These are phyloP conservation scores for Euphorbia schlechtendalii DNA, from an alignment of 441 rosid genomes.

Conservation along the genomic window DNA sequence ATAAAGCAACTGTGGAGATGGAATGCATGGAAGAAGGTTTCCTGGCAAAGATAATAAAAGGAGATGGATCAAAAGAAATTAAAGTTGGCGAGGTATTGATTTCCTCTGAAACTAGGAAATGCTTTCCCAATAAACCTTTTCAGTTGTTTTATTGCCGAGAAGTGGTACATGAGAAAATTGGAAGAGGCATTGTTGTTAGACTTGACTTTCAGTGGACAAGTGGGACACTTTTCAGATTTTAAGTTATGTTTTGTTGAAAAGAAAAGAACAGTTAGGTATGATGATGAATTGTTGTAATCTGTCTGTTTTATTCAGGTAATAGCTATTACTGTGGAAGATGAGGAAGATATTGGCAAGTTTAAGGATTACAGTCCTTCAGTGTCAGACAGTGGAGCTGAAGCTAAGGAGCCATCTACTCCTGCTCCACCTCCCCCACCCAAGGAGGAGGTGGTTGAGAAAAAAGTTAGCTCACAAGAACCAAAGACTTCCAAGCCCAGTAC, in stretches of 20 bases:
- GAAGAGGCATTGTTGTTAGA: constrained; percentile 1
- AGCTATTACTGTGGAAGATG: constrained; percentile 89
- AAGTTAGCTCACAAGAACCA: constrained; percentile 51
- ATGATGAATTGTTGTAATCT: background rate
- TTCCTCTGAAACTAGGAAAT: constrained; percentile 9
- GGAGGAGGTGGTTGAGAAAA: constrained; percentile 53
- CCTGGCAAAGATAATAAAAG: constrained; percentile 86
- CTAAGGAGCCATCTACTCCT: constrained; percentile 43
- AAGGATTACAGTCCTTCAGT: constrained; percentile 75
- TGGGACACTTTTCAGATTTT: background rate
- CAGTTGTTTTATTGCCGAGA: background rate
- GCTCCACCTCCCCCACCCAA: constrained; percentile 52
- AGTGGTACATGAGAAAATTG: background rate
- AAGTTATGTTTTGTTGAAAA: background rate
- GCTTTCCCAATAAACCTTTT: background rate
- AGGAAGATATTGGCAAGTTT: constrained; percentile 70
- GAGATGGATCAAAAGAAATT: constrained; percentile 80
- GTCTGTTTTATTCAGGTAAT: constrained; percentile 44
- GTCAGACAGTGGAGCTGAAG: constrained; percentile 36
- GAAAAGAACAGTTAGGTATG: constrained; percentile 7
- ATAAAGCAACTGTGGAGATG: constrained; percentile 97
- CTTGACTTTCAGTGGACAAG: background rate
- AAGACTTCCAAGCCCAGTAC: constrained; percentile 46
- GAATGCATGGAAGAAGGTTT: constrained; percentile 99
- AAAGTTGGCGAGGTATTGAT: constrained; percentile 87